phyloP scores from a whole-genome alignment of 2,329 filamentous ascomycete species.

The Dothideomycetes sp. region DNA sequence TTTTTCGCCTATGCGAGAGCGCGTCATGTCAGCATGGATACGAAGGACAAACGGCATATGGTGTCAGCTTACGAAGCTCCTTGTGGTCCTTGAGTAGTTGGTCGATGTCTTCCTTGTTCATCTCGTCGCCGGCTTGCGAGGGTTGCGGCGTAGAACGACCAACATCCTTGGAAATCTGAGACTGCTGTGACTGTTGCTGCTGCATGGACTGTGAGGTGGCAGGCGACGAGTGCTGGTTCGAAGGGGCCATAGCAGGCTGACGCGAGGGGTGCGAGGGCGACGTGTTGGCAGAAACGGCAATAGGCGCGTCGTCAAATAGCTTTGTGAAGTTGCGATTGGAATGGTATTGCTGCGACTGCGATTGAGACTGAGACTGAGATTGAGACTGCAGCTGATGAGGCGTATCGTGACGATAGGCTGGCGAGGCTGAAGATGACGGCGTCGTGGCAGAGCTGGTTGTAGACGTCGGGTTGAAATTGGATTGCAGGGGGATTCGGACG shows the following conservation, averaged over 20 bases:
- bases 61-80: slow-evolving; percentile 35
- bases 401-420: slow-evolving; percentile 7
- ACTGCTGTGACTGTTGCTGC: slow-evolving; percentile 14
- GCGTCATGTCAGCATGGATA: slow-evolving; percentile 6
- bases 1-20: slow-evolving; percentile 61
- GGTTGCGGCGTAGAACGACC: slow-evolving; percentile 39
- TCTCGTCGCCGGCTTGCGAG: slow-evolving; percentile 29
- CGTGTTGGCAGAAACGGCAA: not conserved
- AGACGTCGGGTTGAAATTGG: slow-evolving; percentile 10
- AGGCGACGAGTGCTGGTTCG: slow-evolving; percentile 1
- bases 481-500: slow-evolving; percentile 1
- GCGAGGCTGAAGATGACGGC: slow-evolving; percentile 11
- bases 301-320: slow-evolving; percentile 9
- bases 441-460: slow-evolving; percentile 10
- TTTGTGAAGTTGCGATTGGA: slow-evolving; percentile 4
- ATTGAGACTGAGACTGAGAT: slow-evolving; percentile 10
- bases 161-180: slow-evolving; percentile 23
- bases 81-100: slow-evolving; percentile 43
- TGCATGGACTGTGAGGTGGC: slow-evolving; percentile 6
- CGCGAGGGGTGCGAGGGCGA: not conserved
- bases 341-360: slow-evolving; percentile 10
- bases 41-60: not conserved
- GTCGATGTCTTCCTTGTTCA: slow-evolving; percentile 39
- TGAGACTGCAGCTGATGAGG: slow-evolving; percentile 12
- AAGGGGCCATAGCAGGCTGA: slow-evolving; percentile 9